Conservation (phyloP, 345 rosid genomes). For the Adansonia digitata region DNA sequence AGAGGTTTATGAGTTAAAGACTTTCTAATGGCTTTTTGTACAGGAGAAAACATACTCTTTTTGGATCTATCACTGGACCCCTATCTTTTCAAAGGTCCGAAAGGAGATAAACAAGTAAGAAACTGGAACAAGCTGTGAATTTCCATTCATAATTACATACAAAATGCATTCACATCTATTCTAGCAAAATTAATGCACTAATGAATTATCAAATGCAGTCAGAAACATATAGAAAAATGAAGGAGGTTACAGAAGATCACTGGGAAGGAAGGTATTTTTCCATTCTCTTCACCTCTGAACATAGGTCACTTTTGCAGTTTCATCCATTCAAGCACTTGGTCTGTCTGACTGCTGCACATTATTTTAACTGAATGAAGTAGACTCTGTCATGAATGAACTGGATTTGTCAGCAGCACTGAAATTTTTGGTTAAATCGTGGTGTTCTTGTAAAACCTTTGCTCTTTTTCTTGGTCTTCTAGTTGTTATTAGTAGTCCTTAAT, state of each 20-base stretch:
- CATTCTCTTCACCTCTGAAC: constrained; percentile 5
- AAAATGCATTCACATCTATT: neutral
- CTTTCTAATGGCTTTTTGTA: neutral
- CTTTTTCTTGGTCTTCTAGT: neutral
- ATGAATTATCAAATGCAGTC: constrained; percentile 45
- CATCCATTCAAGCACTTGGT: constrained; percentile 4
- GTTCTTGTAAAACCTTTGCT: neutral
- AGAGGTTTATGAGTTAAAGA: neutral
- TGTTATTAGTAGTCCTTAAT: neutral
- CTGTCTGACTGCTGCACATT: neutral
- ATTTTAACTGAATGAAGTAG: neutral
- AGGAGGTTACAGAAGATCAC: constrained; percentile 58
- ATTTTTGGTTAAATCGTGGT: neutral
- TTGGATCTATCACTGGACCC: constrained; percentile 88
- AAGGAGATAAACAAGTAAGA: constrained; percentile 86
- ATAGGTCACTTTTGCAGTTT: neutral
- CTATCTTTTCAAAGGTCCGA: constrained; percentile 78
- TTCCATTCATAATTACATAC: neutral
- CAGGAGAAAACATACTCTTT: constrained; percentile 83
- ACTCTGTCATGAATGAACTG: neutral
- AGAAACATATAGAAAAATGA: constrained; percentile 90
- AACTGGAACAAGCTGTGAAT: neutral
- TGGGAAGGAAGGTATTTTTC: constrained; percentile 85
- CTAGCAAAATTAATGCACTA: constrained; percentile 11
- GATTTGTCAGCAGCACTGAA: neutral